Conservation (phyloP, 129 eudicot genomes). For the Logfia minima region DNA sequence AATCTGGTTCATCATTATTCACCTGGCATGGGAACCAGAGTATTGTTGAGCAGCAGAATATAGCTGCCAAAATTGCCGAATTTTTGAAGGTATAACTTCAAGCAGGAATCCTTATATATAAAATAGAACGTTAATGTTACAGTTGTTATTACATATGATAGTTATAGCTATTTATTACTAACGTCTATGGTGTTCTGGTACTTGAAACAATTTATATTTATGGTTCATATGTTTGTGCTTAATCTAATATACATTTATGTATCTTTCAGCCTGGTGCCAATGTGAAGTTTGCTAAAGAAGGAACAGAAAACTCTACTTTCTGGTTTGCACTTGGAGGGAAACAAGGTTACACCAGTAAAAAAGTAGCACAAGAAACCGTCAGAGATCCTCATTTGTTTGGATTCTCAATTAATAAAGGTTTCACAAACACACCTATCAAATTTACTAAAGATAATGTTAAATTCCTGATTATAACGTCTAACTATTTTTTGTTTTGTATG, state of each 20-base stretch:
- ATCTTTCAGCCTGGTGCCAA: slow-evolving; percentile 69
- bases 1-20: slow-evolving; percentile 84
- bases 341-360: slow-evolving; percentile 85
- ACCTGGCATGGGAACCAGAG: slow-evolving; percentile 93
- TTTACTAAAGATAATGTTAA: neutral
- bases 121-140: neutral
- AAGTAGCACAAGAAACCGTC: slow-evolving; percentile 56
- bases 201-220: neutral
- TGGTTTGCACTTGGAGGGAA: slow-evolving; percentile 98
- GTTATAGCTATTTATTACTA: neutral
- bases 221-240: neutral
- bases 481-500: slow-evolving; percentile 33
- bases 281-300: slow-evolving; percentile 89
- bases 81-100: slow-evolving; percentile 67
- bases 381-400: slow-evolving; percentile 91
- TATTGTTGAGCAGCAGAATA: slow-evolving; percentile 77
- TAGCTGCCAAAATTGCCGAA: slow-evolving; percentile 85
- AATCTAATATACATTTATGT: neutral
- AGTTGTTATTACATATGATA: neutral
- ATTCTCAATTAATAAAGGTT: slow-evolving; percentile 69
- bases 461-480: slow-evolving; percentile 31
- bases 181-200: neutral
- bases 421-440: neutral
- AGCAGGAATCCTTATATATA: slow-evolving; percentile 1
- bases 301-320: slow-evolving; percentile 92